Evolutionary conservation across 2,329 filamentous ascomycete species (phyloP), one percentile per base, ranked within the genome.

Genomic region (Amesomyces nigricolor): DNA sequence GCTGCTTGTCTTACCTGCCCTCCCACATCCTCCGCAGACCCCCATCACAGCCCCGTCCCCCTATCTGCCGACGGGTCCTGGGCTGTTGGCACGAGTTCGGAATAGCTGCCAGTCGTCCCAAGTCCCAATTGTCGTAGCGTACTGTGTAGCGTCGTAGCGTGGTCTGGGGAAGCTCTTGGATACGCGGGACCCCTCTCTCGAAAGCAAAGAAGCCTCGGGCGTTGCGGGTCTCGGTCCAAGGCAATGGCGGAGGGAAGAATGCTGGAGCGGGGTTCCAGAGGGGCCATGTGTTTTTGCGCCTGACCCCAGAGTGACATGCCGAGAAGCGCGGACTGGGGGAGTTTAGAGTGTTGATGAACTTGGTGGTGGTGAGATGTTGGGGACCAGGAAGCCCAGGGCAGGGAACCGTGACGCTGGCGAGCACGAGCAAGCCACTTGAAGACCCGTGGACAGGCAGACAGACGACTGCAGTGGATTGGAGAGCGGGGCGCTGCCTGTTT

Each of bases 251-350:
- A n/a, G 35, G 40, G 29, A 35, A 13, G 32, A 35, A 10, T 35
- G 32, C 9, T 13, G 32, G 11, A 35, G 51, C 17, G 26, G 26
- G 51, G 51, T n/a, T 53, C 32, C 45, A 13, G 22, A 26, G 13
- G 45, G 30, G 8, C 30, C 16, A 35, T 35, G 32, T 35, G 32
- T 35, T 17, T 19, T 39, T 51, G 56, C 57, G 53, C 57, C 57
- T 61, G 61, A 60, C 57, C 57, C 58, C 53, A 58, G 51, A 56
- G 59, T 58, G 57, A 62, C 61, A 62, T 61, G 49, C 60, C 56
- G 58, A 51, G 53, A 35, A 26, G 22, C 22, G 22, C 22, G 22
- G 22, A 26, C 22, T 26, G 22, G 22, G 22, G 22, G 22, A 26
- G 22, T 26, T 26, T 4, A 26, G 22, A 4, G 22, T 26, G 22